These are phyloP conservation scores for Amanita muscaria DNA, from an alignment of 768 basidiomycete species.

Conservation along the genomic window DNA sequence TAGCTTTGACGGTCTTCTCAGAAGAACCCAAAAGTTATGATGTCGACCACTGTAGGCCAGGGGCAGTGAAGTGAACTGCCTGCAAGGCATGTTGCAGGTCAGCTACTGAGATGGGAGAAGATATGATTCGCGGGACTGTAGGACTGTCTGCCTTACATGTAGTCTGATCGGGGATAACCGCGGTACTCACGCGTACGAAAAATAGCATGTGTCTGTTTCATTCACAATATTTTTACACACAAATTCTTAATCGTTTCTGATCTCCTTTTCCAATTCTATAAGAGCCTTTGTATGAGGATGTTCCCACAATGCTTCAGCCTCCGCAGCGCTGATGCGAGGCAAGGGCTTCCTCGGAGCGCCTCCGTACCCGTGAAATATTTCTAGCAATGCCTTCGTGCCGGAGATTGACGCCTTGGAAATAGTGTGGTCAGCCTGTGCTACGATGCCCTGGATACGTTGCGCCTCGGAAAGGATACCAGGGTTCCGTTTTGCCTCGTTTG, in stretches of 20 bases:
- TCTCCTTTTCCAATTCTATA: constrained; percentile 41
- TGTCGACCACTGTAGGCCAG: constrained; percentile 18
- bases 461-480: constrained; percentile 55
- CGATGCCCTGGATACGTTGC: constrained; percentile 67
- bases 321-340: constrained; percentile 47
- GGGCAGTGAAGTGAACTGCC: constrained; percentile 21
- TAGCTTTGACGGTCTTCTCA: constrained; percentile 1
- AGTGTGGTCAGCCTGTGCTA: constrained; percentile 73
- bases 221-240: too few relatives aligned
- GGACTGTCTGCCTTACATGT: not conserved
- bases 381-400: constrained; percentile 75
- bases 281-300: constrained; percentile 68
- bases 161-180: constrained; percentile 6
- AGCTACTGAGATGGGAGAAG: constrained; percentile 9
- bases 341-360: constrained; percentile 75
- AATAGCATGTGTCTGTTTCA: not conserved
- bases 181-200: not conserved
- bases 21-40: constrained; percentile 10
- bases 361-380: constrained; percentile 74
- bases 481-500: constrained; percentile 46
- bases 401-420: constrained; percentile 69
- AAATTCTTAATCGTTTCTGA: not conserved
- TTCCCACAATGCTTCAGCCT: constrained; percentile 56
- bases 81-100: constrained; percentile 23
- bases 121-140: not conserved